phyloP scores from a whole-genome alignment of 129 eudicot species.

The Saposhnikovia divaricata region DNA sequence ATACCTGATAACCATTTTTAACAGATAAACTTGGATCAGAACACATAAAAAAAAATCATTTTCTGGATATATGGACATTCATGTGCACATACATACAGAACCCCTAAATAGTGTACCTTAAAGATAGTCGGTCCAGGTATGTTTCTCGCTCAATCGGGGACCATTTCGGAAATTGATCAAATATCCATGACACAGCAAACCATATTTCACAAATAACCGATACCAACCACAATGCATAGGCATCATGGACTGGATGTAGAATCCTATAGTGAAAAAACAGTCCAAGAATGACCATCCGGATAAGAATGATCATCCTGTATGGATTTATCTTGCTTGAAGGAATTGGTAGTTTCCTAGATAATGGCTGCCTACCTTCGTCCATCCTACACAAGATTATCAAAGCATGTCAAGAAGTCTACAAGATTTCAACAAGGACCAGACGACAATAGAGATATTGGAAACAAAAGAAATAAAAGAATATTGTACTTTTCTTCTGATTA shows the following conservation, averaged over 20 bases:
- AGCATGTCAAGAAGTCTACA: not conserved
- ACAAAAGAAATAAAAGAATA: not conserved
- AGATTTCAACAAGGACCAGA: not conserved
- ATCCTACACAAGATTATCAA: constrained; percentile 33
- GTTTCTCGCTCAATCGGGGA: constrained; percentile 82
- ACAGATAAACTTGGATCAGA: not conserved
- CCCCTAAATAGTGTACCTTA: constrained; percentile 37
- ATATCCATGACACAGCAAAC: constrained; percentile 94
- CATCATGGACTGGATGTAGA: constrained; percentile 77
- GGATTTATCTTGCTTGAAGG: constrained; percentile 94
- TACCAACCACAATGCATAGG: constrained; percentile 80
- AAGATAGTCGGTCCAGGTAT: constrained; percentile 76
- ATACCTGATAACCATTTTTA: constrained; percentile 32
- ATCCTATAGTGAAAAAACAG: constrained; percentile 83
- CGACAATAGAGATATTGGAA: not conserved
- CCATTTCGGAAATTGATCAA: constrained; percentile 93
- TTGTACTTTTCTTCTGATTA: not conserved
- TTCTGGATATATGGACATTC: not conserved
- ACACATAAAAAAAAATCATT: not conserved
- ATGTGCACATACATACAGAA: not conserved
- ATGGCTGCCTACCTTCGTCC: constrained; percentile 97
- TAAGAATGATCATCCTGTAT: constrained; percentile 65
- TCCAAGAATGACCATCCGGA: constrained; percentile 65
- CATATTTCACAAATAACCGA: constrained; percentile 90
- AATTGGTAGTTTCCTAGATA: constrained; percentile 83